phyloP scores from a whole-genome alignment of 441 rosid genomes.

The Sinapis alba region DNA sequence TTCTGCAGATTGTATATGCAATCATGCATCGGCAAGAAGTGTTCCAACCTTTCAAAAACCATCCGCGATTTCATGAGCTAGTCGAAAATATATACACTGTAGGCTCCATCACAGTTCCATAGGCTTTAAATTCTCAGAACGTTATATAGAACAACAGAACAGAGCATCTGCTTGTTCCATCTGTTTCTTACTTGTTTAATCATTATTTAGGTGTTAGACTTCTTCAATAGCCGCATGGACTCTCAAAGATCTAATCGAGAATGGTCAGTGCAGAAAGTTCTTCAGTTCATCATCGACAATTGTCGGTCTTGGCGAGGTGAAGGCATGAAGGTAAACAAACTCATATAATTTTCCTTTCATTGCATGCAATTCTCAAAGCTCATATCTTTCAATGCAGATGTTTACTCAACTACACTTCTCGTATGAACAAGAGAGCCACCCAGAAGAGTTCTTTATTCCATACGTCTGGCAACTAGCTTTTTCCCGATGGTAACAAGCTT shows the following conservation, averaged over 20 bases:
- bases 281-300: constrained; percentile 70
- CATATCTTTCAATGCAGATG: constrained; percentile 51
- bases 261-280: constrained; percentile 86
- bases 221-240: constrained; percentile 93
- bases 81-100: constrained; percentile 92
- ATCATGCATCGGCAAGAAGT: constrained; percentile 98
- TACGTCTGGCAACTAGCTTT: constrained; percentile 89
- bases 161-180: constrained; percentile 2
- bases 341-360: not conserved
- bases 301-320: constrained; percentile 98
- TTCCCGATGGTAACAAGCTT: constrained; percentile 61
- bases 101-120: constrained; percentile 27
- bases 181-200: not conserved
- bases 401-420: constrained; percentile 96
- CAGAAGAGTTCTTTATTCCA: constrained; percentile 97
- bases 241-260: constrained; percentile 81
- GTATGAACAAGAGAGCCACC: constrained; percentile 97
- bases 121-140: not conserved
- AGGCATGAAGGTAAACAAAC: constrained; percentile 79
- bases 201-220: constrained; percentile 75
- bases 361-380: not conserved
- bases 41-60: constrained; percentile 88
- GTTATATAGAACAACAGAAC: not conserved
- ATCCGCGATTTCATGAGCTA: constrained; percentile 91
- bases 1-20: constrained; percentile 84